Base-by-base conservation (phyloP, 1,139 yeast species). In the Scheffersomyces cryptocercus region DNA sequence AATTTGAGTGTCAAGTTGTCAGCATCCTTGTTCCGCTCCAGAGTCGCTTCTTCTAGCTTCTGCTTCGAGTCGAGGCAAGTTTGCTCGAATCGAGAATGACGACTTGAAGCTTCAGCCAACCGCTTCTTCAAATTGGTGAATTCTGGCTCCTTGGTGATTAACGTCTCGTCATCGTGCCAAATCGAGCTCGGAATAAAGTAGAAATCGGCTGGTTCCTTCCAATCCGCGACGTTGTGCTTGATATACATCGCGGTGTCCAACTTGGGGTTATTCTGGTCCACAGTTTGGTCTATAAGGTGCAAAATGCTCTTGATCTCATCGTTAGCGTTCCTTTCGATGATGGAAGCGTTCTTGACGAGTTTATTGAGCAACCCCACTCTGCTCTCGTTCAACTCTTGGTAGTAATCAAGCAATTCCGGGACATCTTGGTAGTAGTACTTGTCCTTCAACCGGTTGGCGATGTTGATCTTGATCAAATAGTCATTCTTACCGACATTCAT, bases 111-210 rank as follows among this genome's bases (percentile, higher is more conserved):
- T 37, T 68, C 62, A 40, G 79, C 78, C 47, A 93, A 71, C 44
- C 74, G 69, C 47, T 78, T 77, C 57, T 86, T 84, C 58, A 93
- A 71, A 40, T 77, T 81, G 13, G 82, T 75, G 51, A 89, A 71
- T 54, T 89, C 93, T 1, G 78, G 77, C 35, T 80, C 84, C 14
- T 78, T 76, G 2, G 81, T 77, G 12, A 84, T 72, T 68, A 93
- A 81, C 38, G 80, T 73, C 51, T 90, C 96, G 63, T 93, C 97
- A 58, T 93, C 99, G 64, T 91, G 98, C 99, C 99, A 95, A 39
- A 95, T 86, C 29, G 91, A 84, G 34, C 96, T 84, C 1, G 98
- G 97, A 52, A 88, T 79, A 58, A 85, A 95, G 52, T 81, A 78
- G 59, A 85, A 88, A 64, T 93, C 98, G 5, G 70, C 70, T 0